A percentile compares a stretch with the other conserved stretches of the same genome.
These are phyloP conservation scores for Madurella fahalii DNA, from an alignment of 2,329 filamentous ascomycete species.

Conservation along the genomic window DNA sequence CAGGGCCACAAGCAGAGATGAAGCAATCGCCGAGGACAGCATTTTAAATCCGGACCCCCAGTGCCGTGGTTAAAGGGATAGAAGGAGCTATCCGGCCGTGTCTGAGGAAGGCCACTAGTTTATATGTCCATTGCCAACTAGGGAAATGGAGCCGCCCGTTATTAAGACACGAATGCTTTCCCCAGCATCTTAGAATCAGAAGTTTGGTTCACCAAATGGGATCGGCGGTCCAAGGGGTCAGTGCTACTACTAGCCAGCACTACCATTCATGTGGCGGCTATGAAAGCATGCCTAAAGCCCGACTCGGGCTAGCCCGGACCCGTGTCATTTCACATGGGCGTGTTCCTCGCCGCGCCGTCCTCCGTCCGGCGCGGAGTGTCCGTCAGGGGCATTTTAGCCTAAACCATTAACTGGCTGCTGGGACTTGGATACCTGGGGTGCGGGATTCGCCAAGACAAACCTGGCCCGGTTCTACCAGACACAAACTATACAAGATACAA, in stretches of 20 bases:
- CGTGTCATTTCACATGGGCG: background rate
- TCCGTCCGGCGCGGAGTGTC: background rate
- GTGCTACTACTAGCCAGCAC: too few species aligned
- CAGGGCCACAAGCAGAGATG: constrained; percentile 17
- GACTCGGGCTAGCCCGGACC: too few species aligned
- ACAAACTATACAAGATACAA: too few species aligned
- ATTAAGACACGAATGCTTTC: background rate
- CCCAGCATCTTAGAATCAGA: too few species aligned
- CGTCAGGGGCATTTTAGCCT: background rate
- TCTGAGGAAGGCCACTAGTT: background rate
- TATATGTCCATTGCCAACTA: background rate
- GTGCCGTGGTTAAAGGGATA: background rate
- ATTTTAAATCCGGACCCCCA: constrained; percentile 4
- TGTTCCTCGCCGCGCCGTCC: too few species aligned
- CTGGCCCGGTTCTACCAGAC: too few species aligned
- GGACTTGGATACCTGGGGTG: background rate
- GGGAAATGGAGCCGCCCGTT: background rate
- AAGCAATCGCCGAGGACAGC: constrained; percentile 15
- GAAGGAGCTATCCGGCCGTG: too few species aligned
- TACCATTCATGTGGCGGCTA: too few species aligned
- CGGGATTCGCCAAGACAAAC: background rate
- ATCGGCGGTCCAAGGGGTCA: too few species aligned
- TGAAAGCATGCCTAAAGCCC: too few species aligned
- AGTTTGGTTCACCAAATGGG: too few species aligned
- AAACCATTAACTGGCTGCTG: background rate